Evolutionary conservation across 169 alveolate species (phyloP).

Genomic region (Toxoplasma gondii): DNA sequence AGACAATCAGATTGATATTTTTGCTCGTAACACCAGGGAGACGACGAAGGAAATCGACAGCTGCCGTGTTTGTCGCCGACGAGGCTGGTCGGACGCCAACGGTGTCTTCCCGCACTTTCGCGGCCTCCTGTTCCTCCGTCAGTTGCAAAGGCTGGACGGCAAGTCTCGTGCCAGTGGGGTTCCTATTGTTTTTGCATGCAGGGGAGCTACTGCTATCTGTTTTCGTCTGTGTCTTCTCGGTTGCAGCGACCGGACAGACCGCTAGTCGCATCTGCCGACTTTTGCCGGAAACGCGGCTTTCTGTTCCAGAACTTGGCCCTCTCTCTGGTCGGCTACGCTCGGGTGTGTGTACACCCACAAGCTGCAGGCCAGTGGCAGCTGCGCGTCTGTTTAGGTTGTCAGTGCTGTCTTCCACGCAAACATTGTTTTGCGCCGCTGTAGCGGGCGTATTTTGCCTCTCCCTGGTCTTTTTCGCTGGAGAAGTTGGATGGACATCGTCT

Average conservation of each 20-base stretch:
- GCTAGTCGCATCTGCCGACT: background rate
- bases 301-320: background rate
- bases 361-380: background rate
- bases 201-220: background rate
- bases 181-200: background rate
- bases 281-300: background rate
- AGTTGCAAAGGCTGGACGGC: too few species aligned
- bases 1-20: constrained; percentile 28
- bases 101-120: background rate
- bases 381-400: background rate
- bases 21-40: constrained; percentile 45
- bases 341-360: background rate
- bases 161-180: background rate
- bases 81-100: constrained; percentile 1
- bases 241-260: background rate
- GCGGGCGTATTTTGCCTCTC: too few species aligned
- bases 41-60: constrained; percentile 39
- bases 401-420: too few species aligned
- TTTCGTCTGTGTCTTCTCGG: background rate
- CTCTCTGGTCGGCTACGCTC: background rate
- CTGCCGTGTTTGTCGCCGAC: constrained; percentile 39
- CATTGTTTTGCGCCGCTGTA: too few species aligned
- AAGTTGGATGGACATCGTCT: too few species aligned
- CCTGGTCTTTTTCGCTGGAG: too few species aligned
- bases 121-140: background rate